Percentiles rank a stretch among this genome's conserved stretches.
These are phyloP conservation scores for Plasmopara viticola DNA, from an alignment of 352 stramenopile genomes.

Conservation along the genomic window DNA sequence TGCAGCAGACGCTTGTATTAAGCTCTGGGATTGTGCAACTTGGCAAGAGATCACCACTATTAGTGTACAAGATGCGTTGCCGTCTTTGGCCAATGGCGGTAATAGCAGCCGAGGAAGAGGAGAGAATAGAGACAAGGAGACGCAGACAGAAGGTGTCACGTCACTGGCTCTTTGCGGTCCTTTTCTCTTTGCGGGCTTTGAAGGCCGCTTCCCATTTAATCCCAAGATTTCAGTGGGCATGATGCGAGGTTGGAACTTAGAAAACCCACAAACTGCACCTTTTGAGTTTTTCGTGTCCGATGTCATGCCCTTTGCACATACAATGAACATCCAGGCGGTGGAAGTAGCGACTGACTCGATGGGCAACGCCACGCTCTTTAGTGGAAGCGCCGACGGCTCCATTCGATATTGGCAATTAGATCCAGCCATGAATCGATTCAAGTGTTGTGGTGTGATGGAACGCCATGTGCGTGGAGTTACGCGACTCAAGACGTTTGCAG, in stretches of 20 bases:
- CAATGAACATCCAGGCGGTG: slow-evolving; percentile 65
- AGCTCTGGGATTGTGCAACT: slow-evolving; percentile 77
- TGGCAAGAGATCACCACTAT: slow-evolving; percentile 80
- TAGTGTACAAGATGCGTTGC: slow-evolving; percentile 33
- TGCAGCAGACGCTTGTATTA: slow-evolving; percentile 59
- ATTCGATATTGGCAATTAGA: slow-evolving; percentile 84
- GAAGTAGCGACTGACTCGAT: slow-evolving; percentile 59
- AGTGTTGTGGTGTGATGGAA: slow-evolving; percentile 67
- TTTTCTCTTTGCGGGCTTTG: slow-evolving; percentile 80
- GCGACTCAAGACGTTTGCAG: slow-evolving; percentile 75
- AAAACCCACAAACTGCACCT: slow-evolving; percentile 51
- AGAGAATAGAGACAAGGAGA: slow-evolving; percentile 14
- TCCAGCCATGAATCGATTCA: slow-evolving; percentile 56
- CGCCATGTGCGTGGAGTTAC: slow-evolving; percentile 76
- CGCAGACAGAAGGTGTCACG: slow-evolving; percentile 47
- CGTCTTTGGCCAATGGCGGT: slow-evolving; percentile 8
- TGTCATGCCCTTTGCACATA: slow-evolving; percentile 68
- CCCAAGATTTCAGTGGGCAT: slow-evolving; percentile 57
- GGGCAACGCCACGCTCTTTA: slow-evolving; percentile 70
- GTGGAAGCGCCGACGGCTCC: slow-evolving; percentile 59
- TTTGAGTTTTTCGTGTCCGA: slow-evolving; percentile 65
- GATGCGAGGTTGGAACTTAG: slow-evolving; percentile 78
- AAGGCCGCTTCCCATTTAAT: slow-evolving; percentile 53
- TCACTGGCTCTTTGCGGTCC: slow-evolving; percentile 64
- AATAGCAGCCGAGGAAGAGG: slow-evolving; percentile 8